Base-by-base conservation (phyloP, 331 rosid species). In the Rosa hybrid region DNA sequence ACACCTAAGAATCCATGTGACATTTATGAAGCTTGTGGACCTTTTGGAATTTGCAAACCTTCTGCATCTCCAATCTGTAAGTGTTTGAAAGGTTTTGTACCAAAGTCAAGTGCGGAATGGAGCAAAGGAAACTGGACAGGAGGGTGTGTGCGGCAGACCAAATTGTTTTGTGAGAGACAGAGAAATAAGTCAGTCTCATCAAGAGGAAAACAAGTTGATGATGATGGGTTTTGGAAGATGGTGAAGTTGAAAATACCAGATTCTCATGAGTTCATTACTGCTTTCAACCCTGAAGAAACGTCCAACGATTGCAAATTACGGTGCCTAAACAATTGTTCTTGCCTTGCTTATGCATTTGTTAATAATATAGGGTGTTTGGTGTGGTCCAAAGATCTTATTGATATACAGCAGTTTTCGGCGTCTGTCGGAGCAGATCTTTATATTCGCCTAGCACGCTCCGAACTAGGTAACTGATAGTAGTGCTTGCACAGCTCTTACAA, bases 21-120 rank as follows among this genome's bases (percentile, higher is more conserved):
- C 46, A 3, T 45, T 2, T 82, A 77, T 77, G 85, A 70, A 11
- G 34, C 39, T 4, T 82, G 85, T 51, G 85, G 78, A 72, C 81
- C 78, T 62, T 69, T 27, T 51, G 85, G 78, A 20, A 57, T 76
- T 18, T 76, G 73, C 48, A 76, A 48, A 45, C 17, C 53, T 12
- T 68, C 48, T 12, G 56, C 50, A 4, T 59, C 34, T 71, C 81
- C 78, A 6, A 62, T 77, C 39, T 82, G 81, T 1, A 57, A 18
- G 60, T 82, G 85, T 63, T 50, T 82, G 50, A 82, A 77, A 51
- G 85, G 85, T 3, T 82, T 77, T 62, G 81, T 4, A 6, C 81
- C 69, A 0, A 70, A 23, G 49, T 77, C 81, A 60, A 3, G 18
- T 0, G 69, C 44, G 0, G 78, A 82, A 20, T 82, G 78, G 85